Percentiles rank a stretch among this genome's conserved stretches.
These are phyloP conservation scores for Fusarium kyushuense DNA, from an alignment of 2,329 filamentous ascomycete genomes.

Conservation along the genomic window DNA sequence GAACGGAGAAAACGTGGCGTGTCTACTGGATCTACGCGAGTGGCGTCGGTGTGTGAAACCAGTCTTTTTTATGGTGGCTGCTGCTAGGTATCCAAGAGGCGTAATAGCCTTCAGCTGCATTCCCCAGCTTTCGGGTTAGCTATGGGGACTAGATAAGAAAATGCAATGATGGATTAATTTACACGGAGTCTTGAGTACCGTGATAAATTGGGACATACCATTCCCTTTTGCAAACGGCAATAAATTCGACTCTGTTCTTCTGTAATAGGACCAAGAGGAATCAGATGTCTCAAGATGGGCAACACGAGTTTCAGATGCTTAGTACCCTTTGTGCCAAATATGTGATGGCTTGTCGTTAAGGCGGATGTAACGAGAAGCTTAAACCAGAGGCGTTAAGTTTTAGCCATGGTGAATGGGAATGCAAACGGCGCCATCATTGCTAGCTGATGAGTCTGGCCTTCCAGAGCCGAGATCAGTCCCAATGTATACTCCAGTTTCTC, in stretches of 20 bases:
- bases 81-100: background rate
- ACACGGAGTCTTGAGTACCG: no score
- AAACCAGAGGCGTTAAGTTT: background rate
- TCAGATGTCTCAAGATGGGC: background rate
- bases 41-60: background rate
- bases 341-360: background rate
- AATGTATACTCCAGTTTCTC: background rate
- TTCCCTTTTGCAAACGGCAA: background rate
- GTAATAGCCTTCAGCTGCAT: constrained; percentile 5
- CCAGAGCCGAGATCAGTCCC: background rate
- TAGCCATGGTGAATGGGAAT: no score
- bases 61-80: background rate
- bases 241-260: no score
- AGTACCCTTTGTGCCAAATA: background rate
- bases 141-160: no score
- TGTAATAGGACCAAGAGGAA: background rate
- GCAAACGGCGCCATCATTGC: background rate
- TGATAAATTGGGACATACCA: no score
- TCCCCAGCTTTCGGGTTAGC: background rate
- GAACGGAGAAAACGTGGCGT: background rate
- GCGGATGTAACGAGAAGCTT: background rate
- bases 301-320: background rate
- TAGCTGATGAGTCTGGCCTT: no score
- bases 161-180: background rate
- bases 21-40: no score